Base-by-base conservation (phyloP, 306 rosid genomes). In the Castanospermum australe region DNA sequence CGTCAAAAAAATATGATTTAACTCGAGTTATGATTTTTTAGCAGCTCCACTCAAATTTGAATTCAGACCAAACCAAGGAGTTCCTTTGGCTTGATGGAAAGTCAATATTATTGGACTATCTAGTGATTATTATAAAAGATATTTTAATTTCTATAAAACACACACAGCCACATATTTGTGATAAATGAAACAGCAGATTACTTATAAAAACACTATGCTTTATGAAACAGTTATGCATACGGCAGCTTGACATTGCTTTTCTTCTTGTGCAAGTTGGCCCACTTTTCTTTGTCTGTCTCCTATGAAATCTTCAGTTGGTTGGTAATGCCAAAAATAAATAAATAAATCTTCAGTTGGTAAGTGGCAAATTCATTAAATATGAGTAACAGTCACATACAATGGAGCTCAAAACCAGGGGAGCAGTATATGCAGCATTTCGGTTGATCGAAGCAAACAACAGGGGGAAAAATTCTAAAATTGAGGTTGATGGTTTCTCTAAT, bases 261-360 rank as follows among this genome's bases (percentile, higher is more conserved):
- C 44, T 30, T 60, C 44, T 24, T 25, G 39, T 41, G 44, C 17
- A 57, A 24, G 35, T 57, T 57, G 18, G n/a, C 15, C 62, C 15
- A 4, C 8, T 14, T 14, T 50, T 11, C 44, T 32, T 38, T 70
- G 39, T 70, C 32, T 30, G 10, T 70, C 33, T 50, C 62, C 30
- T 8, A 50, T n/a, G 18, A 75, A 60, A 75, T 10, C 60, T 44
- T 60, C 22, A 28, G 32, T 72, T 72, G 67, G 32, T 72, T 72
- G 67, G 67, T 73, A 55, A 39, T 52, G 25, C 28, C 59, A 52
- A 52, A 17, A 52, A 18, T 1, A 28, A 28, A 18, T 52, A 6
- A 52, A 20, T 20, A 20, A 52, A 2, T 39, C 28, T 18, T 20
- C 28, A 52, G 13, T 52, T 20, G 8, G 21, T 52, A 7, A 20